Evolutionary conservation across 768 basidiomycete genomes (phyloP), one percentile per base, ranked within the genome.

Genomic region (Kwoniella pini): DNA sequence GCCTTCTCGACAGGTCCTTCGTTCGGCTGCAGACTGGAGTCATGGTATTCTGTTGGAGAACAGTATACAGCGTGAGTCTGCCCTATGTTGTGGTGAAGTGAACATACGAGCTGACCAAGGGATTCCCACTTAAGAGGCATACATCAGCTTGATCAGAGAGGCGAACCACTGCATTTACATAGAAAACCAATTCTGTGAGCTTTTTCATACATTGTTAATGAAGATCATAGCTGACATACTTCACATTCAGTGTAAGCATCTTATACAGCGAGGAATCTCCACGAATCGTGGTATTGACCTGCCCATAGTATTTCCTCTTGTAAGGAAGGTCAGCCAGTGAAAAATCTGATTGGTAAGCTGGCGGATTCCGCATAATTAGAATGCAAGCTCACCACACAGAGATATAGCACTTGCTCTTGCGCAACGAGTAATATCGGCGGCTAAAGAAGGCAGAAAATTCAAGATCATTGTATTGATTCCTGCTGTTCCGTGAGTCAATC

Each of bases 21-120:
- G 95, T 54, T 90, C 88, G 62, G 89, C 93, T 21, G 86, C 83
- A 1, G 95, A 97, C 79, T 99, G 95, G 95, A 89, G 87, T 70
- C 90, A 92, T 69, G 95, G 94, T 2, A 89, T 93, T 33, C 81
- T 94, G 65, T 88, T 85, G 3, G 95, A 97, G 77, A 84, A 86
- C 60, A 92, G 90, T 77, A 91, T 98, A 61, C 94, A 96, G 79
- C 69, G 72, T 74, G 54, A 66, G 72, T 46, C 13, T 0, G 28
- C 27, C 15, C 6, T 17, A 7, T 0, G 19, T 24, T 6, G 3
- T 38, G 19, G 13, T 27, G 5, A 15, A 0, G 39, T 11, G 21
- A 27, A 33, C 4, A 2, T 38, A 15, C 26, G 17, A 13, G 27
- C 63, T 56, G 58, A 56, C 51, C 0, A 19, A 13, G 9, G 21